Base-by-base conservation (phyloP, 225 moss, liverwort and hornwort species). In the Marchantia polymorpha region DNA sequence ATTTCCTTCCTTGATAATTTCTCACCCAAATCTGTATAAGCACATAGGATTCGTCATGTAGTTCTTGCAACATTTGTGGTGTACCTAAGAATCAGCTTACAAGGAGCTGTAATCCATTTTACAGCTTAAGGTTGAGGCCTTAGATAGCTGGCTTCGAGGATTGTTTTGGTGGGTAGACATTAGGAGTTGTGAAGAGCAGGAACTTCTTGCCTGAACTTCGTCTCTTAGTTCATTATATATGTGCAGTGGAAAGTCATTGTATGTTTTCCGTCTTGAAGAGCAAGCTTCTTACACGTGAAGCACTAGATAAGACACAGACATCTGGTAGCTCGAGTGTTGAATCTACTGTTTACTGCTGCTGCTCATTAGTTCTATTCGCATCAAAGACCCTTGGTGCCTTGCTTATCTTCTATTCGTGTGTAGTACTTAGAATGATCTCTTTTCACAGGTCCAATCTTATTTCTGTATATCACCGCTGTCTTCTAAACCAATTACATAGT, bases 171-270 rank as follows among this genome's bases (percentile, higher is more conserved):
- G 69, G 39, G 69, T 39, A 72, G 51, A n/a, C 46, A 47, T 46
- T n/a, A 49, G 19, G 51, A 23, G 53, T 74, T 49, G 25, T 12
- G 1, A 46, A 74, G 52, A 74, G 74, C 74, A 74, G 74, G 74
- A 54, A 29, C 27, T 74, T 55, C 74, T 29, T 74, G 52, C 74
- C 53, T 74, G 27, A 74, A 53, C 74, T 25, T 29, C n/a, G 27
- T 74, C 54, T 8, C 13, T 74, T 74, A 26, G 74, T 74, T 74
- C 54, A 74, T 74, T 54, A 54, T 74, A 74, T 12, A 74, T 55
- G 27, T 74, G 74, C 74, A 53, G 27, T 55, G 74, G 74, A 74
- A 3, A 52, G 74, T 74, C 52, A 25, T 0, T 74, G 3, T 74
- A 23, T 27, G 54, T 74, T 55, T 26, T 74, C 27, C 55, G 54